Evolutionary conservation across 257 asterid species (phyloP), one percentile per base, ranked within the genome.

Genomic region (Salvia hispanica): DNA sequence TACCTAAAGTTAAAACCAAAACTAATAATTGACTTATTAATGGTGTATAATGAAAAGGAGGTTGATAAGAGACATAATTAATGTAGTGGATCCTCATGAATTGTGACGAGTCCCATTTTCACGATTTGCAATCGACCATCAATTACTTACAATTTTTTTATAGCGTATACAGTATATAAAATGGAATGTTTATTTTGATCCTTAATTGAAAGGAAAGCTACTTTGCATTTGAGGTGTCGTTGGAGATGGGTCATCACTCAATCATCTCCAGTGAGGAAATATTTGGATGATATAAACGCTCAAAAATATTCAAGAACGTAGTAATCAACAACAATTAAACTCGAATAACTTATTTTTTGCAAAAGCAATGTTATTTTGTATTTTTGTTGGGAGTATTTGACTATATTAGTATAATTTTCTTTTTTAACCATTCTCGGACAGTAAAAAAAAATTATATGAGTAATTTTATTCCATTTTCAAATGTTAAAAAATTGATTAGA

Each of bases 121-220:
- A 64, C 58, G 58, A 48, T 73, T 59, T 45, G 43, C 48, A 48
- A 52, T 55, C 10, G 68, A 68, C 55, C 62, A 70, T 70, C 68
- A 70, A 50, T 61, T 61, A 61, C 69, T 52, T 61, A 63, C 60
- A 37, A 8, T 8, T 52, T 52, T 18, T 21, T 9, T 6, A 16
- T 7, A 8, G 3, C n/a, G 9, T 25, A 25, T 25, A 25, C 31
- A 25, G 31, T 59, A 70, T 4, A 48, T 37, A 59, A 36, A 47
- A 59, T 70, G 67, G 62, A 10, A 60, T 70, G 46, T 60, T 70
- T n/a, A 70, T 42, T 59, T 53, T 36, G 67, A 70, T 34, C 59
- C 67, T 71, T 62, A 70, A 71, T 62, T 53, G 58, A 71, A 28
- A 52, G 21, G n/a, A 71, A 71, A 61, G 33, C 48, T 52, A 70